phyloP scores from a whole-genome alignment of 768 basidiomycete species.

The Leucosporidium creatinivorum region DNA sequence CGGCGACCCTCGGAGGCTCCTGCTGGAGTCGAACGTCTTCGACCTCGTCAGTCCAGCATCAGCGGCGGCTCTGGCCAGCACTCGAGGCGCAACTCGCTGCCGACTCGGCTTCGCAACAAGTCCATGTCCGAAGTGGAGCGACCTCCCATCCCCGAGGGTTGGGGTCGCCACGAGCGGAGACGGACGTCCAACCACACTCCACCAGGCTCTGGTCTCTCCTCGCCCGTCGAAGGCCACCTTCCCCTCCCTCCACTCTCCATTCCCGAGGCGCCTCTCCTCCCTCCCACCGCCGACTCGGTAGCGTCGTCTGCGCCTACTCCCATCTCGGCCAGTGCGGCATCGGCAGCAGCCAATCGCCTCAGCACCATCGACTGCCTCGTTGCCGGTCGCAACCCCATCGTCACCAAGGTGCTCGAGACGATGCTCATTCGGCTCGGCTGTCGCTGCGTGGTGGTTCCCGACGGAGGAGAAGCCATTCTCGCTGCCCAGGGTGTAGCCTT shows the following conservation, averaged over 20 bases:
- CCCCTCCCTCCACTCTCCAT: conserved; percentile 22
- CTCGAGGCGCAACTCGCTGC: conserved; percentile 36
- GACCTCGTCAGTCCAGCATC: conserved; percentile 22
- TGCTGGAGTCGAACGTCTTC: conserved; percentile 68
- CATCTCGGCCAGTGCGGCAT: background rate
- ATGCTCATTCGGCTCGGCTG: conserved; percentile 88
- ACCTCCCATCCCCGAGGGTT: conserved; percentile 13
- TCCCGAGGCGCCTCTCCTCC: background rate
- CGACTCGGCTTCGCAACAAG: conserved; percentile 29
- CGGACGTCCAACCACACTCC: conserved; percentile 9
- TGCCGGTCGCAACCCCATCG: conserved; percentile 97
- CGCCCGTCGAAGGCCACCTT: background rate
- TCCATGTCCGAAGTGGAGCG: conserved; percentile 10
- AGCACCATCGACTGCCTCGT: conserved; percentile 79
- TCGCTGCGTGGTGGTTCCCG: conserved; percentile 87
- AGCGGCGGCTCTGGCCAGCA: conserved; percentile 9
- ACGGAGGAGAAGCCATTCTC: conserved; percentile 94
- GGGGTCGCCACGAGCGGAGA: conserved; percentile 8
- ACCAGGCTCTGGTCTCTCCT: conserved; percentile 10
- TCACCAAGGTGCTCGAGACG: conserved; percentile 94
- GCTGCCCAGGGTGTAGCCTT: conserved; percentile 81
- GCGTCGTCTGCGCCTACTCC: conserved; percentile 9
- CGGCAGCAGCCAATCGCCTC: background rate
- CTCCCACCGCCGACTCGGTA: background rate
- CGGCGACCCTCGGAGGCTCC: conserved; percentile 13